phyloP scores from a whole-genome alignment of 2,329 filamentous ascomycete genomes.

The Saccharata proteae region DNA sequence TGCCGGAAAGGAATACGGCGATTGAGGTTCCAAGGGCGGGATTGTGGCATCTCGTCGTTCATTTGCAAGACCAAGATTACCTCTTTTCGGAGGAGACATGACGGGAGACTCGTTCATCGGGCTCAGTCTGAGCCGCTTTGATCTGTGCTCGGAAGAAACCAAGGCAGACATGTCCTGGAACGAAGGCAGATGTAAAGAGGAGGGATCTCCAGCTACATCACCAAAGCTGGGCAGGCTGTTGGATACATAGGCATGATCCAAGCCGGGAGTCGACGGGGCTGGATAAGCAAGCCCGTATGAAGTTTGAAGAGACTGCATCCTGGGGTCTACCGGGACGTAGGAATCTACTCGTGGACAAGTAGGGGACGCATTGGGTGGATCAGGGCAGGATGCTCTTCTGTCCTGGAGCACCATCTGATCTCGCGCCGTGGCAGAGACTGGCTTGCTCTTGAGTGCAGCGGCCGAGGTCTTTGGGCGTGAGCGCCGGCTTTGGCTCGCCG shows the following conservation, averaged over 20 bases:
- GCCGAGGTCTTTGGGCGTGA: too few relatives aligned
- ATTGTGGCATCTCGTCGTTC: neutral
- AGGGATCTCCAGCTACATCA: too few relatives aligned
- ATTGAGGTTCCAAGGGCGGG: constrained; percentile 15
- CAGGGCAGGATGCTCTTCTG: too few relatives aligned
- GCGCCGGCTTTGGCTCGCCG: neutral
- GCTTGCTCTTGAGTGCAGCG: too few relatives aligned
- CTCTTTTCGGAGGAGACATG: neutral
- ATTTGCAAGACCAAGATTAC: neutral
- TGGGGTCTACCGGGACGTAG: constrained; percentile 5
- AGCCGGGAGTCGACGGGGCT: constrained; percentile 12
- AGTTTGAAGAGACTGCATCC: constrained; percentile 4
- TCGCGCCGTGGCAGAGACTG: too few relatives aligned
- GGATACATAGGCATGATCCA: too few relatives aligned
- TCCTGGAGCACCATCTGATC: too few relatives aligned
- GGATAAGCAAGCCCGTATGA: constrained; percentile 14
- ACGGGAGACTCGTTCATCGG: constrained; percentile 10
- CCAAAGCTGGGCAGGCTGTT: too few relatives aligned
- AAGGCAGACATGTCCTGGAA: too few relatives aligned
- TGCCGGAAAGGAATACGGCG: constrained; percentile 25
- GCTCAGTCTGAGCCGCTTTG: constrained; percentile 23
- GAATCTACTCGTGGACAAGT: too few relatives aligned
- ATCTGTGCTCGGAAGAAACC: constrained; percentile 17
- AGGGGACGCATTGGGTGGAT: too few relatives aligned
- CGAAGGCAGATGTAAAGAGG: too few relatives aligned